phyloP scores from a whole-genome alignment of 176 grass and related monocot species.

The Thinopyrum elongatum region DNA sequence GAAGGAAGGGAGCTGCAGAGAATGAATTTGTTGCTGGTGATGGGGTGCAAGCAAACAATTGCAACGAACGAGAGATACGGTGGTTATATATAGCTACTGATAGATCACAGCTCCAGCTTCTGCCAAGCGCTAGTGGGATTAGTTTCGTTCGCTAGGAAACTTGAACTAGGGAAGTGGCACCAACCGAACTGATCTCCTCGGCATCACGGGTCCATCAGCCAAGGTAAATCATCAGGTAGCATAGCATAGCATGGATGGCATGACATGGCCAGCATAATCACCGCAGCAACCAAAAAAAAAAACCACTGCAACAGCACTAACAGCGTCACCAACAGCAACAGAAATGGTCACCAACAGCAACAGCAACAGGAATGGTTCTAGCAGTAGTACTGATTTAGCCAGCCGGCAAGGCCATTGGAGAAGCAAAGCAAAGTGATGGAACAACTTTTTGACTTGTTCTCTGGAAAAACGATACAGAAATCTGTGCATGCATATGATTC shows the following conservation, averaged over 20 bases:
- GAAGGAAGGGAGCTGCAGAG: background rate
- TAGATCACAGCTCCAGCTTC: background rate
- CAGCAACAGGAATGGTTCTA: too few species aligned
- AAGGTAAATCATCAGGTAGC: background rate
- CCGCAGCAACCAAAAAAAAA: conserved; percentile 9
- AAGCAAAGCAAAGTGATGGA: too few species aligned
- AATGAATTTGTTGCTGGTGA: conserved; percentile 3
- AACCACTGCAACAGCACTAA: too few species aligned
- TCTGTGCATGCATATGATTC: too few species aligned
- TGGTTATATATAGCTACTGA: conserved; percentile 60
- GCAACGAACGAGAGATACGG: conserved; percentile 40
- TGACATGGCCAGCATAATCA: background rate
- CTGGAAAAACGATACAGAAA: background rate
- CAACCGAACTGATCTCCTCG: conserved; percentile 31
- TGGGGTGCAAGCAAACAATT: conserved; percentile 54
- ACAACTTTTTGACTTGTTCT: conserved; percentile 28
- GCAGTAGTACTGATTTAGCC: too few species aligned
- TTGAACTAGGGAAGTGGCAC: conserved; percentile 52
- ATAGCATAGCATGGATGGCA: conserved; percentile 21
- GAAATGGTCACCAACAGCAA: background rate
- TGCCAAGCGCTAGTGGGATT: background rate
- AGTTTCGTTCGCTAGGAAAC: background rate
- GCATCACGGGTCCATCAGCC: conserved; percentile 9
- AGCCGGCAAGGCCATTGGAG: too few species aligned
- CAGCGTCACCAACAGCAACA: conserved; percentile 36